Conservation (phyloP, 805 yeast species). For the Maudiozyma pseudohumilis region DNA sequence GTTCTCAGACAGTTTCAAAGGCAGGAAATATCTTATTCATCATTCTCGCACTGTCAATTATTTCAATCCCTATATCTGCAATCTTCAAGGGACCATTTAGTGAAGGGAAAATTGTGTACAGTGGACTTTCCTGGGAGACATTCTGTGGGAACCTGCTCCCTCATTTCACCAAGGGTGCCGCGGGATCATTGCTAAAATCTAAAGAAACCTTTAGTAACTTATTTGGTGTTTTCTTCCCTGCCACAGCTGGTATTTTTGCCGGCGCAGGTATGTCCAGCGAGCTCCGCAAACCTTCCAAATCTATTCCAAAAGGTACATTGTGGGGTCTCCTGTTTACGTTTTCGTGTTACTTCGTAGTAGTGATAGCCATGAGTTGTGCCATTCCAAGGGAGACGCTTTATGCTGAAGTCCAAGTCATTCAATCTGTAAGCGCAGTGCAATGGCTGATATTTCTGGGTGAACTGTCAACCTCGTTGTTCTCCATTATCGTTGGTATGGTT, state of each 20-base stretch:
- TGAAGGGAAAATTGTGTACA: conserved; percentile 42
- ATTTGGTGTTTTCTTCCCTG: conserved; percentile 95
- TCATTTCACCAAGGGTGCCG: conserved; percentile 79
- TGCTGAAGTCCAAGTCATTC: conserved; percentile 75
- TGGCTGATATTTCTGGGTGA: conserved; percentile 77
- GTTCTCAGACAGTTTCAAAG: conserved; percentile 69
- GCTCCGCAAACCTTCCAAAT: conserved; percentile 68
- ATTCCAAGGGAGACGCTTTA: conserved; percentile 73
- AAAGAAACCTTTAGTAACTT: conserved; percentile 74
- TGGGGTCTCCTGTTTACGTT: conserved; percentile 76
- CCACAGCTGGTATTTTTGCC: conserved; percentile 96
- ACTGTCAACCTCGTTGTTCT: conserved; percentile 79
- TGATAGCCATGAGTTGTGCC: conserved; percentile 66
- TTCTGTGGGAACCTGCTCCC: conserved; percentile 63
- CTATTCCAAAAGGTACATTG: conserved; percentile 91
- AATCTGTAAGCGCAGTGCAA: conserved; percentile 64
- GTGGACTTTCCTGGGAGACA: conserved; percentile 68
- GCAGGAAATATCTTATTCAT: conserved; percentile 71
- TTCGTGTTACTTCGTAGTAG: conserved; percentile 65
- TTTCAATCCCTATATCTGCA: conserved; percentile 74
- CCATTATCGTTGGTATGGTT: conserved; percentile 89
- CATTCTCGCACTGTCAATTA: conserved; percentile 56
- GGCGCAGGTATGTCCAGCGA: conserved; percentile 99
- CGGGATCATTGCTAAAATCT: conserved; percentile 59
- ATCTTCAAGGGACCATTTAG: conserved; percentile 55